Base-by-base conservation (phyloP, 257 asterid genomes). In the Solanum sitiens region DNA sequence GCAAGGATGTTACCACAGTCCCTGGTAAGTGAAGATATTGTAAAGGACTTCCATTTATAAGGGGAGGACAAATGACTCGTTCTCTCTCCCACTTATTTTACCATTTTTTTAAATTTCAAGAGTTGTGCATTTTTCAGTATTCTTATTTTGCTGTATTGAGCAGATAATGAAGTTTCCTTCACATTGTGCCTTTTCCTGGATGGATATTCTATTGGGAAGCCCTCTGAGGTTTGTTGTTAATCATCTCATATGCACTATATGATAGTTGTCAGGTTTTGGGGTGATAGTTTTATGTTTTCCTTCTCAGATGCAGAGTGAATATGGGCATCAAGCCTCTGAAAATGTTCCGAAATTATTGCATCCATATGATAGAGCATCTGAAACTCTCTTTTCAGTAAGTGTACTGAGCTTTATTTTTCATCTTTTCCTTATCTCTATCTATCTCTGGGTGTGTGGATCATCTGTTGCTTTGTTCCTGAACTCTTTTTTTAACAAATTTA, bases 331-430 rank as follows among this genome's bases (percentile, higher is more conserved):
- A 89, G 77, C 91, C 35, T 87, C 94, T 47, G 87, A 87, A 33
- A 93, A 94, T 63, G 90, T 91, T 85, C 98, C 98, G 30, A 95
- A 95, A 91, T 88, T 91, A 42, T 89, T 97, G 89, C 99, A 93
- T 88, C 98, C 99, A 61, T 97, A 95, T 87, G 98, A 96, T 85
- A 93, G 99, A 92, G 92, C 98, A 87, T 95, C 99, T 1, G 99
- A 96, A 92, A 87, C 95, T 88, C 95, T 97, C 68, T 97, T 97
- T 88, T 95, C 98, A 86, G 99, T 97, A 87, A 89, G 98, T 93
- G 82, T 88, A 47, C 82, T 23, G 59, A 71, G 83, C 27, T 33
- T 89, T 82, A 72, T 30, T 45, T 87, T 72, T 25, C 40, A 42
- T 68, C 33, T 39, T 79, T 47, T 35, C 45, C 65, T 68, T 82